Conservation (phyloP, 2,329 filamentous ascomycete genomes). For the Cryoendolithus antarcticus region DNA sequence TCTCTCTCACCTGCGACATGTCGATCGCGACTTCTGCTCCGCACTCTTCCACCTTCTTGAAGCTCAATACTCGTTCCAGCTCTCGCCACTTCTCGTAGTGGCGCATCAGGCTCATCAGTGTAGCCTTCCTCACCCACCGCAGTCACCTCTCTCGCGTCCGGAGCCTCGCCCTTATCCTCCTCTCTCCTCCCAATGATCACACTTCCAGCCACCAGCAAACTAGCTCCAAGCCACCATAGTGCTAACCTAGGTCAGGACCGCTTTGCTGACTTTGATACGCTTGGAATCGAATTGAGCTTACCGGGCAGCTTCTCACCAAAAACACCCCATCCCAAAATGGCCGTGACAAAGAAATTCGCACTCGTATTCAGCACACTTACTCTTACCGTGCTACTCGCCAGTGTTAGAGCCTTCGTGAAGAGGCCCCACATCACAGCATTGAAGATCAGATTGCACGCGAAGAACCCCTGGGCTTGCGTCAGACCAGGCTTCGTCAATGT, state of each 20-base stretch:
- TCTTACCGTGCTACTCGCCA: constrained; percentile 64
- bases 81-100: too few species aligned
- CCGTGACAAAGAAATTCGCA: constrained; percentile 68
- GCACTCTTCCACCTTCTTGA: too few species aligned
- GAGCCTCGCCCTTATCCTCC: too few species aligned
- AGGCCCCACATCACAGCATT: constrained; percentile 77
- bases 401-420: constrained; percentile 66
- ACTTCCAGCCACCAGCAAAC: constrained; percentile 60
- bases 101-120: too few species aligned
- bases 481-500: too few species aligned
- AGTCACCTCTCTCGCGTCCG: too few species aligned
- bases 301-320: constrained; percentile 59
- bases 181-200: constrained; percentile 65
- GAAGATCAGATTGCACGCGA: constrained; percentile 60
- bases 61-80: too few species aligned
- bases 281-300: constrained; percentile 6
- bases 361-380: constrained; percentile 75
- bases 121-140: too few species aligned
- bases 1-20: too few species aligned
- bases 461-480: constrained; percentile 48
- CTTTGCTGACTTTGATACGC: not conserved
- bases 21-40: too few species aligned
- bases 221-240: constrained; percentile 65
- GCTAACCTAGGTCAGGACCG: constrained; percentile 17
- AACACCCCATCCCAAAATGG: constrained; percentile 55